phyloP scores from a whole-genome alignment of 2,329 filamentous ascomycete genomes.

The Epichloe festucae region DNA sequence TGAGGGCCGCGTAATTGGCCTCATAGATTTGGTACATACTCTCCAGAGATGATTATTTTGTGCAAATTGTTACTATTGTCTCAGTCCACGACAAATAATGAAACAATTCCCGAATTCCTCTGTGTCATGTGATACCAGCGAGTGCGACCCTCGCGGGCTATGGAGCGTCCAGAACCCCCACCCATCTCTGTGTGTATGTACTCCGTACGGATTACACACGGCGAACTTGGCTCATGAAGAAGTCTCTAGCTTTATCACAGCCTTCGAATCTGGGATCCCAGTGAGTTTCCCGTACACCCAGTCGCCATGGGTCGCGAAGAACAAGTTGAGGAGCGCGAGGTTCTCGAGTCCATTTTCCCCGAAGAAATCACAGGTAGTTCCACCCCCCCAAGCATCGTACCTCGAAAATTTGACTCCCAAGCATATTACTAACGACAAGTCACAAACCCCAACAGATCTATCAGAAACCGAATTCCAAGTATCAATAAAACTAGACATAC shows the following conservation, averaged over 20 bases:
- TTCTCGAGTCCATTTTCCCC: conserved; percentile 95
- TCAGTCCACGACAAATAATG: no score
- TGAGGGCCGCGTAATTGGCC: no score
- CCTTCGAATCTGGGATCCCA: background rate
- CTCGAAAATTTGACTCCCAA: no score
- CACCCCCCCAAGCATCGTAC: no score
- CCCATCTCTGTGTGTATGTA: background rate
- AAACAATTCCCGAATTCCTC: no score
- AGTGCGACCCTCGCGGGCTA: conserved; percentile 12
- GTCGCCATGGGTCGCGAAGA: conserved; percentile 61
- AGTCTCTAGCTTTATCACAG: background rate
- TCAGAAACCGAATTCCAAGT: conserved; percentile 84
- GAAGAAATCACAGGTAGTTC: conserved; percentile 80
- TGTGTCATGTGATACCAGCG: no score
- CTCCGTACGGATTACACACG: no score
- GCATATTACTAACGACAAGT: background rate
- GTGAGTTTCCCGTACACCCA: background rate
- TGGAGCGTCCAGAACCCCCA: conserved; percentile 12
- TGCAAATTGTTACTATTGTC: no score
- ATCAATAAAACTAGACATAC: conserved; percentile 70
- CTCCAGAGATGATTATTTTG: no score
- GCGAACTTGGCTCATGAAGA: no score
- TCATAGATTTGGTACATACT: no score
- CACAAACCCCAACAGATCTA: conserved; percentile 48
- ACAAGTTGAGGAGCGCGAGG: conserved; percentile 89